Base-by-base conservation (phyloP, 2,329 filamentous ascomycete species). In the Sclerotinia spermophila region DNA sequence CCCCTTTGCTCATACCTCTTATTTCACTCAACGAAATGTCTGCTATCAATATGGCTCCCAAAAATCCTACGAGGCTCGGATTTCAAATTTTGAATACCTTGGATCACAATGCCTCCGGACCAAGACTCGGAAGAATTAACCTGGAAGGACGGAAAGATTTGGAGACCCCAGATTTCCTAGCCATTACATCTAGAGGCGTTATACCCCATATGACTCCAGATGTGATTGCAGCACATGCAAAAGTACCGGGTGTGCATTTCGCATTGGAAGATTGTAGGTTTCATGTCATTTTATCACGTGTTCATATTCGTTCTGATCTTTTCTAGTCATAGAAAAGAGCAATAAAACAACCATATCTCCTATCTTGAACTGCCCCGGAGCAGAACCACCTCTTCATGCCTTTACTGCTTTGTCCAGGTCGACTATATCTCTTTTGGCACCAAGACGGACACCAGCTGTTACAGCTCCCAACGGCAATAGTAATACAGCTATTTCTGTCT, bases 161-260 rank as follows among this genome's bases (percentile, higher is more conserved):
- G 74, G 83, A 91, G 30, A 99, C 96, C 42, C 96, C 96, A 58
- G 91, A 92, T 79, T 97, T 91, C 80, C 83, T 97, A 71, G 90
- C 89, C 66, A 84, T 92, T 74, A 92, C 92, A 4, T 97, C 96
- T 45, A 87, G 96, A 77, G 96, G 96, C 33, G 88, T 87, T 1
- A 84, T 98, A 48, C 94, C 96, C 67, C 96, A 99, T 82, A 82
- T 99, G 74, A 92, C 94, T 4, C 94, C 94, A 53, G 96, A 99
- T 83, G 91, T 91, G 72, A 84, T 96, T 74, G 80, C 82, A 55
- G 89, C 88, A 69, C 84, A 91, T 76, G 89, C 90, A 1, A 79
- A 86, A 7, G 84, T 96, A 71, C 83, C 84, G 40, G 92, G 91
- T 38, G 85, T 92, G 4, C 97, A 97, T 79, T 84, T 96, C 77